Base-by-base conservation (phyloP, 2,329 filamentous ascomycete species). In the Neodidymelliopsis sp. region DNA sequence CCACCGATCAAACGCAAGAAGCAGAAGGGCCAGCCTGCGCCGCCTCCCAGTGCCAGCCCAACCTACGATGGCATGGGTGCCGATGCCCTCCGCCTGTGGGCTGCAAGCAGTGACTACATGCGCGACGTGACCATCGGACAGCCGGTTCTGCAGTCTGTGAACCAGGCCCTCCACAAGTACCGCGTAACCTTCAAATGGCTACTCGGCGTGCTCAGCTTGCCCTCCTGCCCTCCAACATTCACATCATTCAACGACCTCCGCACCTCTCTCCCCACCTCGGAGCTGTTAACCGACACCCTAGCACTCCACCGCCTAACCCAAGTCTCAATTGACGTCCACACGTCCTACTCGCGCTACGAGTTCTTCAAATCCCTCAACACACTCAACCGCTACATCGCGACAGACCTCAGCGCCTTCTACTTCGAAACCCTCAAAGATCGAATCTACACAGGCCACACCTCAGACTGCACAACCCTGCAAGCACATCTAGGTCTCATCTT, bases 351-450 rank as follows among this genome's bases (percentile, higher is more conserved):
- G 25, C 83, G 83, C 19, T 88, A 90, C 66, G 90, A 96, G 66
- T 97, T 96, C 72, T 87, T 91, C 80, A 89, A 85, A 72, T 92
- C 83, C 10, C 78, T 91, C 5, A 84, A 80, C 50, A 75, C 81
- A 4, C 80, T 97, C 56, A 95, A 92, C 72, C 83, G 84, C 55
- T 97, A 92, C 86, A 81, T 96, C 50, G 85, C 86, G 45, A 85
- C 81, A 18, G 90, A 97, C 59, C 81, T 99, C 18, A 97, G 91
- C 0, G 88, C 93, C 0, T 96, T 97, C 72, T 99, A 97, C 71
- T 84, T 99, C 48, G 94, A 99, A 73, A 86, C 89, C 0, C 80
- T 92, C 62, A 99, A 99, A 73, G 94, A 99, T 65, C 82, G 90
- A 3, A 79, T 97, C 1, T 99, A 99, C 76, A 94, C 92, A 34